phyloP scores from a whole-genome alignment of 768 basidiomycete genomes.

The Mycena kentingensis region DNA sequence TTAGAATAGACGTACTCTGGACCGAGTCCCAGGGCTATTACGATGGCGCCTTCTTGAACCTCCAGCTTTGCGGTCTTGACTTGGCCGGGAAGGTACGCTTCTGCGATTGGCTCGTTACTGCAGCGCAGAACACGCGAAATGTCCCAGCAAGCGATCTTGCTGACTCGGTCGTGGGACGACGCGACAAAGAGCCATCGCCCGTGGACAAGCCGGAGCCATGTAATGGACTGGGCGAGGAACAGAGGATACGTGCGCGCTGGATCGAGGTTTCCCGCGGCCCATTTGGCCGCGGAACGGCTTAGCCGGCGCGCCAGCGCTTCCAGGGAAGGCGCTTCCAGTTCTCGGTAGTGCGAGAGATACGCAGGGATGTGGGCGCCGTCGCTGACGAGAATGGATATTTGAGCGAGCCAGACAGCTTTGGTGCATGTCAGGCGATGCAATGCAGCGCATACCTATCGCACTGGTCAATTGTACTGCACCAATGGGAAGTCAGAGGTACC shows the following conservation, averaged over 20 bases:
- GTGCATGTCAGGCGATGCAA: too few species aligned
- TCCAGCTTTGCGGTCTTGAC: slow-evolving; percentile 15
- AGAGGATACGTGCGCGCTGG: background rate
- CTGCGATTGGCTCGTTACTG: background rate
- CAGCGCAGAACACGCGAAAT: slow-evolving; percentile 1
- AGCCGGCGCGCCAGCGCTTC: background rate
- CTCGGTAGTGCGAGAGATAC: background rate
- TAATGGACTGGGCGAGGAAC: slow-evolving; percentile 8
- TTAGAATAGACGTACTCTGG: background rate
- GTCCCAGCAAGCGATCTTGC: slow-evolving; percentile 18
- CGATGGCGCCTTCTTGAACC: slow-evolving; percentile 3
- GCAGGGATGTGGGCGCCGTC: background rate
- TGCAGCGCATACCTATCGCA: too few species aligned
- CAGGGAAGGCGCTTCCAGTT: background rate
- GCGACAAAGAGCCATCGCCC: slow-evolving; percentile 9
- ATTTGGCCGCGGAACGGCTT: background rate
- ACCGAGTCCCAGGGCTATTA: slow-evolving; percentile 11
- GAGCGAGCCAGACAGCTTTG: background rate
- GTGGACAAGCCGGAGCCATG: slow-evolving; percentile 15
- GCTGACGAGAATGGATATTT: background rate
- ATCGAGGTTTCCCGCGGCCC: background rate
- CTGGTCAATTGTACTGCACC: too few species aligned
- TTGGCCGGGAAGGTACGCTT: slow-evolving; percentile 10
- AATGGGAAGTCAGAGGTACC: too few species aligned
- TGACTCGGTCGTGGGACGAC: slow-evolving; percentile 11